Evolutionary conservation across 2,329 filamentous ascomycete species (phyloP), one percentile per base, ranked within the genome.

Genomic region (Aspergillus fumigatus): DNA sequence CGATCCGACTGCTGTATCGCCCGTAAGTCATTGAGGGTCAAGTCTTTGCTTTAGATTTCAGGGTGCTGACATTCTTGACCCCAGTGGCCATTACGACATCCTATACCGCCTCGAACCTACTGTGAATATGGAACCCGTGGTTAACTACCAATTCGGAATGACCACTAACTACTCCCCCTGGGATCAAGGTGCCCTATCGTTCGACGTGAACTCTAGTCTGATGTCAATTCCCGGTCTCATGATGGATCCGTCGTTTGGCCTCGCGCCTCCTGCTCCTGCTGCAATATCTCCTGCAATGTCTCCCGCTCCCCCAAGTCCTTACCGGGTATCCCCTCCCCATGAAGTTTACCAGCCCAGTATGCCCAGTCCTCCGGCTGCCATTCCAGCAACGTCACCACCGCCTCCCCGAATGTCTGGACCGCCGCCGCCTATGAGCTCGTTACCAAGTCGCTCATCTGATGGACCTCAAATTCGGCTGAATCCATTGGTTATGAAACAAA

Each of bases 11-110:
- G n/a, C 78, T 88, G 25, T 88, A 88, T 67, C 78, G 85, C 67
- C 85, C 85, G 84, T 87, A 70, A 77, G 84, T 73, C 32, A 7
- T 27, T 27, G 43, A 27, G n/a, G 32, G 8, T 14, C 26, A 6
- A 6, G 23, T 8, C 11, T 49, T 4, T 5, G 4, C 4, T 8
- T 3, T 47, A 17, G 9, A 17, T 35, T 51, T 41, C 14, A 11
- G 7, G 5, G 26, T 17, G 19, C 29, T 54, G 52, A 68, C 74
- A 63, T 70, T 58, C 25, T 29, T 19, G 50, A 47, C 51, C 21
- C 62, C 62, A 87, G 84, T 45, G 91, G 90, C 58, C 94, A 97
- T 75, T 99, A 97, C 73, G 94, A 97, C 73, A 87, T 99, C 59
- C 82, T 97, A 35, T 99, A 99, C 79, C 87, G 85, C 70, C 78